Percentiles rank a stretch among this genome's conserved stretches.
phyloP scores from a whole-genome alignment of 176 grass and related monocot genomes.

The Microstegium vimineum region DNA sequence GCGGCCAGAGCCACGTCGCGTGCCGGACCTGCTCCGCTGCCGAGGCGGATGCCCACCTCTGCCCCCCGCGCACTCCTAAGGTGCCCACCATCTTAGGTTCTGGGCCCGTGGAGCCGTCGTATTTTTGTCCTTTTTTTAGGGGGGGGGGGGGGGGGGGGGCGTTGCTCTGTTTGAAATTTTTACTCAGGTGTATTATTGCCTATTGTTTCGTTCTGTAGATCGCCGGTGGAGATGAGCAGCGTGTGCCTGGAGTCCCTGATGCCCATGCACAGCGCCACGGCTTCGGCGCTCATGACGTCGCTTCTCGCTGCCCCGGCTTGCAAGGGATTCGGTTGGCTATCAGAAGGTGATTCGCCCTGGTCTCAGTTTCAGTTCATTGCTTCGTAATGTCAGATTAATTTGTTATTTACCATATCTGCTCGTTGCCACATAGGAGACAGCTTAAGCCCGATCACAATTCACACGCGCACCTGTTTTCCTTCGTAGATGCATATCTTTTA shows the following conservation, averaged over 20 bases:
- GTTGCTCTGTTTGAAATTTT: neutral
- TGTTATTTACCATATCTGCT: neutral
- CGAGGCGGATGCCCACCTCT: conserved; percentile 21
- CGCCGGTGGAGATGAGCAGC: conserved; percentile 73
- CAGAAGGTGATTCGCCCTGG: conserved; percentile 51
- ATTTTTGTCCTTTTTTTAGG: neutral
- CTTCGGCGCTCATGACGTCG: conserved; percentile 87
- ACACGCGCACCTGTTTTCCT: neutral
- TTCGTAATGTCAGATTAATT: neutral
- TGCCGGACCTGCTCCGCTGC: conserved; percentile 28
- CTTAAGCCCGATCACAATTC: neutral
- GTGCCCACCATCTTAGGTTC: conserved; percentile 10
- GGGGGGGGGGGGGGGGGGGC: no score
- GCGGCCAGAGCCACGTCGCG: conserved; percentile 34
- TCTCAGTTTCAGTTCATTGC: neutral
- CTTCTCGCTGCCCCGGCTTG: conserved; percentile 56
- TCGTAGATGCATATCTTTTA: neutral
- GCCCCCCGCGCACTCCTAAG: conserved; percentile 47
- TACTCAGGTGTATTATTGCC: neutral
- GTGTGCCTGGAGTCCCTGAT: conserved; percentile 74
- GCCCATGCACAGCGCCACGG: conserved; percentile 91
- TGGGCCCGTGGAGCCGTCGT: neutral
- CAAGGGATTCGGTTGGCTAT: conserved; percentile 63
- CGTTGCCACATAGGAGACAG: neutral
- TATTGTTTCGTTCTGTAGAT: conserved; percentile 37